These are phyloP conservation scores for Escovopsis sp. DNA, from an alignment of 2,329 filamentous ascomycete genomes.

Conservation along the genomic window DNA sequence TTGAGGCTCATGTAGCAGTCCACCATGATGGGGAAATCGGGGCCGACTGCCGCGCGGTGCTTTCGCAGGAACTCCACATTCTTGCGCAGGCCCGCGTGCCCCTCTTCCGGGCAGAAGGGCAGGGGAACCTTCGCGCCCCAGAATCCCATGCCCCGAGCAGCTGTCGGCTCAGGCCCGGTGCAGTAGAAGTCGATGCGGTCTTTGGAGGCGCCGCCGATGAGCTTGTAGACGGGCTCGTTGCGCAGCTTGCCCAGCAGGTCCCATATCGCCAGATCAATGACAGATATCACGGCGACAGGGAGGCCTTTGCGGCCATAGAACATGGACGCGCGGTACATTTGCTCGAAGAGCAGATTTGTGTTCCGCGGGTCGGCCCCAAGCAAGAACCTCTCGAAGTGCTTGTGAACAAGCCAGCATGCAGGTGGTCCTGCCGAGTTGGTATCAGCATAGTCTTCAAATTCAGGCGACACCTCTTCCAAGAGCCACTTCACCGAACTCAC, in stretches of 20 bases:
- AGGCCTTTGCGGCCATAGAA: constrained; percentile 93
- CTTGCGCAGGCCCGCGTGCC: constrained; percentile 65
- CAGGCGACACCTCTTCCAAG: too few relatives aligned
- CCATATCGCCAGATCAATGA: constrained; percentile 88
- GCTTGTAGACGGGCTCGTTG: constrained; percentile 84
- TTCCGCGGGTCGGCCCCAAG: constrained; percentile 80
- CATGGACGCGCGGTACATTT: constrained; percentile 93
- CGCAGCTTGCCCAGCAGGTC: constrained; percentile 83
- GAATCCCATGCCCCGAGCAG: constrained; percentile 77
- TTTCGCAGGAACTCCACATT: constrained; percentile 80
- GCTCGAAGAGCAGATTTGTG: constrained; percentile 84
- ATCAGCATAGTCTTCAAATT: background rate
- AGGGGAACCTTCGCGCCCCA: constrained; percentile 82
- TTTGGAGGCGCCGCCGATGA: constrained; percentile 82
- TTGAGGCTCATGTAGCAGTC: constrained; percentile 97
- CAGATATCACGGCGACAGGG: constrained; percentile 79
- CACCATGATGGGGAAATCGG: constrained; percentile 85
- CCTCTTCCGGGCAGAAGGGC: constrained; percentile 81
- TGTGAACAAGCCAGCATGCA: constrained; percentile 83
- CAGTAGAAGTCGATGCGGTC: constrained; percentile 84
- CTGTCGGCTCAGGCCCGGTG: constrained; percentile 71
- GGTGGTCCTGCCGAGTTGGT: constrained; percentile 46
- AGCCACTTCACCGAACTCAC: constrained; percentile 18
- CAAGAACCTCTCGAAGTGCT: constrained; percentile 87
- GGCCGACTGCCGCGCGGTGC: constrained; percentile 71